Conservation (phyloP, 495 filamentous ascomycete genomes). For the Penicillium riverlandense region DNA sequence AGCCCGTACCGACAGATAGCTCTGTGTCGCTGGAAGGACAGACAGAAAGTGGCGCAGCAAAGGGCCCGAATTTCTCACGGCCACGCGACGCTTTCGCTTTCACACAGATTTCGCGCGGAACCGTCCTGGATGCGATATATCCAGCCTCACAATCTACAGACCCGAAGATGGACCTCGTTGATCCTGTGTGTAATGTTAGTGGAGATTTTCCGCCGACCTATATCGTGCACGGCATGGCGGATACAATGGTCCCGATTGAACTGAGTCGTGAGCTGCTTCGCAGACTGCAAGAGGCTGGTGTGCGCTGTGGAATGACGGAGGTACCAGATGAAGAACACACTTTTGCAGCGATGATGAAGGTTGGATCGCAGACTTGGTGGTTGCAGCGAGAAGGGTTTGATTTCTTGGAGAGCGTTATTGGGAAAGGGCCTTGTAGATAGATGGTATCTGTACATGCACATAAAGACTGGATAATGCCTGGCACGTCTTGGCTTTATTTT, state of each 20-base stretch:
- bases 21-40: conserved; percentile 29
- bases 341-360: conserved; percentile 28
- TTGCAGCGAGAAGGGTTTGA: conserved; percentile 29
- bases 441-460: too few relatives aligned
- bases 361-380: conserved; percentile 27
- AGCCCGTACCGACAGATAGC: conserved; percentile 20
- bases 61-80: conserved; percentile 21
- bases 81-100: conserved; percentile 30
- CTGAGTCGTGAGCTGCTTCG: conserved; percentile 18
- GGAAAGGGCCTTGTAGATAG: conserved; percentile 7
- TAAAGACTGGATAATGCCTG: too few relatives aligned
- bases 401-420: conserved; percentile 25
- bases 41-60: conserved; percentile 9
- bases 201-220: conserved; percentile 22
- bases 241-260: conserved; percentile 21
- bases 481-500: too few relatives aligned
- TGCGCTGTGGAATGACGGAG: conserved; percentile 26
- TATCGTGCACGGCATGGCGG: conserved; percentile 22
- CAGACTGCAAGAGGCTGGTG: conserved; percentile 11
- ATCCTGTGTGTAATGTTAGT: conserved; percentile 16
- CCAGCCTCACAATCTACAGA: conserved; percentile 5
- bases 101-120: conserved; percentile 27
- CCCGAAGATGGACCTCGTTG: conserved; percentile 12
- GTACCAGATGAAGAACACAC: conserved; percentile 29
- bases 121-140: conserved; percentile 18